Base-by-base conservation (phyloP, 2,329 filamentous ascomycete genomes). In the Aschersonia sp. region DNA sequence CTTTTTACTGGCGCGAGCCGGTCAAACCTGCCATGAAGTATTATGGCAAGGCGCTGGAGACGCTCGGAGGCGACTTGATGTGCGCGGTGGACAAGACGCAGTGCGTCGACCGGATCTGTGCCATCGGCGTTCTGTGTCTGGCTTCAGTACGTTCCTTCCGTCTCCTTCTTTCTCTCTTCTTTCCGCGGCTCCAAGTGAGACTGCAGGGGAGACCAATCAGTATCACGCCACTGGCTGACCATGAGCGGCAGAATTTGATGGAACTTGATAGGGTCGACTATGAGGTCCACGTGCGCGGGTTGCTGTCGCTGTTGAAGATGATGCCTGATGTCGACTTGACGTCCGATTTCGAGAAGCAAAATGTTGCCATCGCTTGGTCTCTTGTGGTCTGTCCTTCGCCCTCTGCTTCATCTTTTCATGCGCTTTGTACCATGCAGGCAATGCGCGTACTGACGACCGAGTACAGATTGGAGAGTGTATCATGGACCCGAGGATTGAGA, bases 391-490 rank as follows among this genome's bases (percentile, higher is more conserved):
- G 46, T 20, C 20, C 20, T 20, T 20, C 20, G 30, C 5, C 9
- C 32, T 9, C 35, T 12, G 31, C 3, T 40, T 28, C 43, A 9
- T 42, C 40, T 29, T 44, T 30, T 31, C 9, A 31, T n/a, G 9
- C 29, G 30, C 31, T n/a, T 30, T 44, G 7, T 9, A 5, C 45
- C 45, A 6, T 35, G 12, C 2, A 3, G 3, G 12, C 30, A 5
- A 7, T 3, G 20, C 20, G 20, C 20, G 20, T 31, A 5, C 12
- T 38, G 20, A 40, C 29, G 32, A 32, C 10, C 35, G 9, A n/a
- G 5, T 40, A 5, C 45, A 48, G 47, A 48, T 48, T 45, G 47
- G 47, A 5, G 42, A 48, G 29, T 45, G 31, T 32, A 48, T 48
- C 42, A 48, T 48, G 43, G 47, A 48, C 30, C 47, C 43, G 6